phyloP scores from a whole-genome alignment of 1,284 basidiomycete genomes.

The Sphaerobolus stellatus region DNA sequence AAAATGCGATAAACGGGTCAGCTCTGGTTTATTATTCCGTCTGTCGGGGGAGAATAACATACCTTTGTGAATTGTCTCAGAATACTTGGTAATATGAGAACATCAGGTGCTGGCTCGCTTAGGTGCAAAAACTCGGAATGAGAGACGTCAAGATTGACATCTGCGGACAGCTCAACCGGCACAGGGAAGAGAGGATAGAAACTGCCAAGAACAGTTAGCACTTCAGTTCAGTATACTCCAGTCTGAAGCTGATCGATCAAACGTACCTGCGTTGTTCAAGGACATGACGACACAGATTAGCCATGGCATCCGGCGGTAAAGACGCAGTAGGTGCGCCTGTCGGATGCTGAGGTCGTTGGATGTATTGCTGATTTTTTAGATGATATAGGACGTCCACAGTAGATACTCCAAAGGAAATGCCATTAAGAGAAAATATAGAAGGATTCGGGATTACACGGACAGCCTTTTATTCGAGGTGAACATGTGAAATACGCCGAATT shows the following conservation, averaged over 20 bases:
- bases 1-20: not conserved
- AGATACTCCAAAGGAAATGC: constrained; percentile 73
- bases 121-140: constrained; percentile 54
- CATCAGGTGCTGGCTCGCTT: constrained; percentile 63
- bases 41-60: constrained; percentile 27
- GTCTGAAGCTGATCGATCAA: not conserved
- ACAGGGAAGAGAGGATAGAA: constrained; percentile 96
- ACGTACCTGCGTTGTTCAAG: constrained; percentile 82
- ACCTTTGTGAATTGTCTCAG: constrained; percentile 87
- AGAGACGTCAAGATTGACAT: constrained; percentile 86
- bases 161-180: constrained; percentile 67
- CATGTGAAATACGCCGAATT: not conserved
- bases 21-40: constrained; percentile 17
- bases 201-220: constrained; percentile 47
- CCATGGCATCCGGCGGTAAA: constrained; percentile 50
- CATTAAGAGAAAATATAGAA: constrained; percentile 81
- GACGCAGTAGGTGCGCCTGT: constrained; percentile 45
- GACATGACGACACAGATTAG: constrained; percentile 75
- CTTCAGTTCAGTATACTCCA: not conserved
- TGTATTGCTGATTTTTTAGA: constrained; percentile 80
- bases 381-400: constrained; percentile 90
- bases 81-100: constrained; percentile 82
- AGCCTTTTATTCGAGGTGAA: constrained; percentile 55
- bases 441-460: constrained; percentile 88
- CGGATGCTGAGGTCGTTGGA: constrained; percentile 68